phyloP scores from a whole-genome alignment of 148 eudicot genomes.

The Silene uniflora region DNA sequence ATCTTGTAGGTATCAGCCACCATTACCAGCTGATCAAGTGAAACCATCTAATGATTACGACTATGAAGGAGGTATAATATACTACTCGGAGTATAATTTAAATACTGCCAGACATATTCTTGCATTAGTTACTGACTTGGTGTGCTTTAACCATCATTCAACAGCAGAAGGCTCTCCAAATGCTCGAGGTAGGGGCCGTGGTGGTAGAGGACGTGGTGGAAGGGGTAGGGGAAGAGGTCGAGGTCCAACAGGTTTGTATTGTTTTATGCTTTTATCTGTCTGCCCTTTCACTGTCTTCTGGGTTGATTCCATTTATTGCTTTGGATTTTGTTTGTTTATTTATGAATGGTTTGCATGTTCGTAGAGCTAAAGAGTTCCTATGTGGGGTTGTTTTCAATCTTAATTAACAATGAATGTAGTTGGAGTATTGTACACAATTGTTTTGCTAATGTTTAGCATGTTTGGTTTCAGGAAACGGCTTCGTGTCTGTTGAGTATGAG shows the following conservation, averaged over 20 bases:
- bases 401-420: background rate
- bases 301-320: background rate
- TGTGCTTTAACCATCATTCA: conserved; percentile 22
- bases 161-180: conserved; percentile 70
- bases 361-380: background rate
- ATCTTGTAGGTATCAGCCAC: conserved; percentile 77
- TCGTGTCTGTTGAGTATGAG: conserved; percentile 50
- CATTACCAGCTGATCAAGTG: conserved; percentile 91
- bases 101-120: background rate
- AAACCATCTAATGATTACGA: conserved; percentile 57
- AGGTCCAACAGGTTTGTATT: conserved; percentile 26
- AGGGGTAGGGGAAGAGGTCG: conserved; percentile 37
- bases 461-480: conserved; percentile 63
- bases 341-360: background rate
- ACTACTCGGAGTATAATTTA: background rate
- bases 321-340: background rate
- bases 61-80: conserved; percentile 64
- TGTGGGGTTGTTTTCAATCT: background rate
- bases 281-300: background rate
- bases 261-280: background rate
- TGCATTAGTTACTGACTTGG: too few relatives aligned
- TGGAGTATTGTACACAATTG: background rate
- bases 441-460: background rate
- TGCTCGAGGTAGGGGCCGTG: conserved; percentile 84
- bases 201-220: conserved; percentile 87